These are phyloP conservation scores for Ceratocystis lukuohia DNA, from an alignment of 2,329 filamentous ascomycete species.

Conservation along the genomic window DNA sequence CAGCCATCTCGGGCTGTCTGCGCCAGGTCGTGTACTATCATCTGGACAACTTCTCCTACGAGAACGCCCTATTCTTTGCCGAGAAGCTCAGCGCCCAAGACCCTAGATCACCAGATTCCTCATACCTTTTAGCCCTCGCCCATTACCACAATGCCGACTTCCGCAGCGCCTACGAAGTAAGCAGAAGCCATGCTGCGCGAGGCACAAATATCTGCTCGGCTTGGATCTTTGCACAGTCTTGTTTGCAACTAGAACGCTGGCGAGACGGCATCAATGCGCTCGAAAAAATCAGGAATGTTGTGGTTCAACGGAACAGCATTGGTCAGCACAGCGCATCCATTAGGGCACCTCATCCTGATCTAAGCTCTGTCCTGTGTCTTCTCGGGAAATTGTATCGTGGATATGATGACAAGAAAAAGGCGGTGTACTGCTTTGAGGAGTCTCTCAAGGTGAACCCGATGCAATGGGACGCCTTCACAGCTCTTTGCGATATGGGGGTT, in stretches of 20 bases:
- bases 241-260: constrained; percentile 62
- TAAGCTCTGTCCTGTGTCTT: constrained; percentile 68
- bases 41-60: constrained; percentile 77
- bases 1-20: constrained; percentile 39
- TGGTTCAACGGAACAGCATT: constrained; percentile 62
- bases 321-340: constrained; percentile 70
- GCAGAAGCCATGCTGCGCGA: constrained; percentile 55
- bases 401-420: constrained; percentile 70
- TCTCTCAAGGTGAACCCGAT: constrained; percentile 83
- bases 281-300: constrained; percentile 66
- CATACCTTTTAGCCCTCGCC: constrained; percentile 72
- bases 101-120: constrained; percentile 62
- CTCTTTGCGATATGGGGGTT: constrained; percentile 75
- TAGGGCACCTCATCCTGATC: constrained; percentile 65
- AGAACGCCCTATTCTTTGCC: constrained; percentile 88
- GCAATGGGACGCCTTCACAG: constrained; percentile 94
- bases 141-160: constrained; percentile 71
- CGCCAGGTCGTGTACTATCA: constrained; percentile 52
- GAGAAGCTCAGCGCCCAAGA: constrained; percentile 78
- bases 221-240: constrained; percentile 85
- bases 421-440: constrained; percentile 75
- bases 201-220: constrained; percentile 73
- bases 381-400: constrained; percentile 77
- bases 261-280: constrained; percentile 71
- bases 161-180: constrained; percentile 74